Base-by-base conservation (phyloP, 176 grass and related monocot genomes). In the Typha latifolia region DNA sequence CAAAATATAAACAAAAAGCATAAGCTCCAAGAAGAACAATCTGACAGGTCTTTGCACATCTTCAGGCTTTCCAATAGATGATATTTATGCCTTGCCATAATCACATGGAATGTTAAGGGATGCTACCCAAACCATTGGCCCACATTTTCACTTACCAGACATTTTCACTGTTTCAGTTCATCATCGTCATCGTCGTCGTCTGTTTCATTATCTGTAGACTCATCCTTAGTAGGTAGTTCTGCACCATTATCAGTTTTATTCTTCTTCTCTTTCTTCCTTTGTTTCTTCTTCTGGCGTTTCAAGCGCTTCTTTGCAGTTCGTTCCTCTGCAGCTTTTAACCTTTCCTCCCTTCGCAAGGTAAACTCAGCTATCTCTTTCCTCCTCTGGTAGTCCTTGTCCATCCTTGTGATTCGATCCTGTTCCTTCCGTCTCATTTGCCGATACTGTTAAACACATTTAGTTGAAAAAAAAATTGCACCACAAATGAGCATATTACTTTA, bases 401-500 rank as follows among this genome's bases (percentile, higher is more conserved):
- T 91, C 69, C 88, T 86, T 9, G 82, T 32, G 49, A 96, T 13
- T 49, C 85, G 66, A 68, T 96, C 92, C 72, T 96, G 87, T 31
- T 91, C 92, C 69, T 87, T 90, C 81, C 89, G 87, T 72, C 94
- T 85, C 89, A 93, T 99, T 87, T 99, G 94, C 22, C 94, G 89
- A 74, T 99, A 93, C 94, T 99, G 81, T 77, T 31, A 29, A 3
- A 16, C 16, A 59, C 20, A 59, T 59, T 19, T 22, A 21, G n/a
- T 59, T 2, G 11, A 22, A 55, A 59, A 59, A 59, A 14, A 59
- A 14, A 22, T 2, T 8, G 53, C 53, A 59, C n/a, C 3, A 59
- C 53, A 59, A 11, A 59, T 59, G 7, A 59, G 53, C 52, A 57
- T 15, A 57, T 57, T 21, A 57, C 15, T 37, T 37, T 37, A 37